phyloP scores from a whole-genome alignment of 208 protist species.

The Crithidia expoeki region DNA sequence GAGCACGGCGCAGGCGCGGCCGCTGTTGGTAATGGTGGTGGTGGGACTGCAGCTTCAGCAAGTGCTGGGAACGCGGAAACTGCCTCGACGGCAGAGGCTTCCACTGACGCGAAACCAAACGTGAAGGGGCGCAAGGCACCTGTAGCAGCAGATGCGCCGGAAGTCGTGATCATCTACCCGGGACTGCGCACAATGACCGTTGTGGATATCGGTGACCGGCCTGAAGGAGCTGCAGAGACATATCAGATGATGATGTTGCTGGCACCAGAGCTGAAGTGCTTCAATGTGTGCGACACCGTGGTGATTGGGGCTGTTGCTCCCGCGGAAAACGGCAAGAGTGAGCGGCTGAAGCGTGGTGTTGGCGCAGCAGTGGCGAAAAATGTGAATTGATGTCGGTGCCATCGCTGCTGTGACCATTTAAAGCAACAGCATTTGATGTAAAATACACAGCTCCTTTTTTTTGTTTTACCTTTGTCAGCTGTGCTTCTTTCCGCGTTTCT shows the following conservation, averaged over 20 bases:
- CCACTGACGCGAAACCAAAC: not conserved
- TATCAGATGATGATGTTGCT: slow-evolving; percentile 35
- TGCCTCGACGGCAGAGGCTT: not conserved
- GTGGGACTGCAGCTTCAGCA: not conserved
- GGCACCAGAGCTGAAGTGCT: slow-evolving; percentile 60
- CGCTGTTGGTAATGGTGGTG: not conserved
- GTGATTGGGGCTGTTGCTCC: slow-evolving; percentile 35
- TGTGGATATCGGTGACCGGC: slow-evolving; percentile 56
- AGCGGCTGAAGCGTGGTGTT: slow-evolving; percentile 13
- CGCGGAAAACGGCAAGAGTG: slow-evolving; percentile 33
- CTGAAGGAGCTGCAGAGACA: slow-evolving; percentile 44
- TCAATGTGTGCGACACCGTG: slow-evolving; percentile 73
- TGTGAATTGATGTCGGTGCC: slow-evolving; percentile 4
- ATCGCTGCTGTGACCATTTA: too few species aligned
- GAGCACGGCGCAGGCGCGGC: slow-evolving; percentile 6
- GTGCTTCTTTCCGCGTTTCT: too few species aligned
- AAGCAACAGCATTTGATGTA: too few species aligned
- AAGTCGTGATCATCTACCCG: slow-evolving; percentile 41
- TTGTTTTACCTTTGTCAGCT: too few species aligned
- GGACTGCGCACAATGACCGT: slow-evolving; percentile 59
- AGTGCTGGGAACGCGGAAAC: not conserved
- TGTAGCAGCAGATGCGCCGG: slow-evolving; percentile 21
- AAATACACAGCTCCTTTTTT: too few species aligned
- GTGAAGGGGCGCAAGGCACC: slow-evolving; percentile 23
- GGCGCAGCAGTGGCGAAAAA: not conserved